Evolutionary conservation across 345 rosid genomes (phyloP).

Genomic region (Salix dunnii): DNA sequence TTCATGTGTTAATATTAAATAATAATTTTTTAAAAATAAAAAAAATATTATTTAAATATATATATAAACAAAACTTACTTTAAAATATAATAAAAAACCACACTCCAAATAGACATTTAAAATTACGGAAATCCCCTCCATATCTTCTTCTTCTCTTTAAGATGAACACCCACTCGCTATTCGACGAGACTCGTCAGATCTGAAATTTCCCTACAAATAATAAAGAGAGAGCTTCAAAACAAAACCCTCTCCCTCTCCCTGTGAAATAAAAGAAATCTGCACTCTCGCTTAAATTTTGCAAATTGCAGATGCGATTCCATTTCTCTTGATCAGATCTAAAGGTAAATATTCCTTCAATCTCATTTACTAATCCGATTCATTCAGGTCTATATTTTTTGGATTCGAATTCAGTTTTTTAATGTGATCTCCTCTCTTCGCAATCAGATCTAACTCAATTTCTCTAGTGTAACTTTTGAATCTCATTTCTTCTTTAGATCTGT

Average conservation of each 20-base stretch:
- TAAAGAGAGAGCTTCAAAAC: neutral
- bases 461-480: too few species aligned
- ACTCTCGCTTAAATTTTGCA: neutral
- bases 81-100: too few species aligned
- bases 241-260: neutral
- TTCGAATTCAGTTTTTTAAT: neutral
- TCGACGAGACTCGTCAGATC: neutral
- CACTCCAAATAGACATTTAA: too few species aligned
- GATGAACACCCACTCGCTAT: neutral
- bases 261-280: neutral
- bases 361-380: neutral
- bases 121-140: neutral
- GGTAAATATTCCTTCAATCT: neutral
- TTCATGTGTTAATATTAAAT: too few species aligned
- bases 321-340: slow-evolving; percentile 11
- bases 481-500: neutral
- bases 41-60: too few species aligned
- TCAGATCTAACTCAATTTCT: slow-evolving; percentile 2
- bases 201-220: neutral
- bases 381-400: neutral
- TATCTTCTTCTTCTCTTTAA: neutral
- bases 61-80: too few species aligned
- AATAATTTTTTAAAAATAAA: too few species aligned
- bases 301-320: slow-evolving; percentile 6
- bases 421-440: neutral